Evolutionary conservation across 139 green algal genomes (phyloP), one percentile per base, ranked within the genome.

Genomic region (Chlorella sp.): DNA sequence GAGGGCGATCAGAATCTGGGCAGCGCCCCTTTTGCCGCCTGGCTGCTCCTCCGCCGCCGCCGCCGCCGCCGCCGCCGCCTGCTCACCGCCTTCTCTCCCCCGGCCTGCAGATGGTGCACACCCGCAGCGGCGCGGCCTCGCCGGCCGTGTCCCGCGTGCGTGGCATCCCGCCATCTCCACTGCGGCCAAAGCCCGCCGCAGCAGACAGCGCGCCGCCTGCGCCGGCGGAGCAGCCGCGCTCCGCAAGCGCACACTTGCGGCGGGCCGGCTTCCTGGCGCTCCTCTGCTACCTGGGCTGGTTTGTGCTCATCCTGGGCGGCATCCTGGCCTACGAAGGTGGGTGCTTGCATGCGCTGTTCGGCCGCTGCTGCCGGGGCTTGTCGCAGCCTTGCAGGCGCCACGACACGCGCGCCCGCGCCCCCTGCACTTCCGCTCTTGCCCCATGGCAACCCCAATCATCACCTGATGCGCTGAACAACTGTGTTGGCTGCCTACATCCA

Each of bases 311-410:
- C 34, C 6, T 43, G 20, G 34, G 44, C 3, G 81, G 81, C 36
- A 72, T 65, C 22, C 44, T 60, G 24, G 48, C 68, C 0, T 85
- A 85, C 24, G 81, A 85, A 80, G 81, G 81, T 79, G 38, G 30
- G 80, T 54, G 0, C 9, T 30, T 64, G 73, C 30, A 64, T 20
- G 11, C 67, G 28, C 67, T 46, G n/a, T n/a, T n/a, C n/a, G n/a
- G n/a, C n/a, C n/a, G n/a, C n/a, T n/a, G n/a, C 51, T 26, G 4
- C 51, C 16, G 24, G 51, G 9, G 9, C 51, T 3, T 3, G 51
- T 16, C 24, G 51, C 51, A 24, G 51, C 13, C 14, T 60, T 24
- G 13, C 51, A 60, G 51, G 51, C 14, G 51, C 13, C 51, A 60
- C 16, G 51, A 2, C 51, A 3, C 8, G 11, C 51, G 51, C 16